A percentile compares a stretch with the other conserved stretches of the same genome.
These are phyloP conservation scores for Reticulascus tulasneorum DNA, from an alignment of 2,329 filamentous ascomycete genomes.

Conservation along the genomic window DNA sequence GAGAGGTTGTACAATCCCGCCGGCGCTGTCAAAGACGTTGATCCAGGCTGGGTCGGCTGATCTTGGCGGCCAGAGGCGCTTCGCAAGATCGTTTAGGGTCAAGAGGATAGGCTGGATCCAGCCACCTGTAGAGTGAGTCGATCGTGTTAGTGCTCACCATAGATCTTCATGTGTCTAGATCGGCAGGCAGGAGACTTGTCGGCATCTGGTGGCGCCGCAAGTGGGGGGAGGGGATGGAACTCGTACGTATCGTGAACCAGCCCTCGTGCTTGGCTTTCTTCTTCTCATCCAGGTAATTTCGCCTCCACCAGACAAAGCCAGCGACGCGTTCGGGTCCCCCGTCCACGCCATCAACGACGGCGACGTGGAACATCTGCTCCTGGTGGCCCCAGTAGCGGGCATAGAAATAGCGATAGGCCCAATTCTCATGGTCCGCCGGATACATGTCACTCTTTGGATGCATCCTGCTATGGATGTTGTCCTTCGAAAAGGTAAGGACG, in stretches of 20 bases:
- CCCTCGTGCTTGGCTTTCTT: slow-evolving; percentile 11
- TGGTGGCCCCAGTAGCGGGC: slow-evolving; percentile 28
- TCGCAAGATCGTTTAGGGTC: slow-evolving; percentile 18
- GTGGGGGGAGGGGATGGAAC: too few relatives aligned
- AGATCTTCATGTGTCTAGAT: background rate
- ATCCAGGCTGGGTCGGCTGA: slow-evolving; percentile 16
- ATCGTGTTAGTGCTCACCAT: background rate
- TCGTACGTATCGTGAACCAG: slow-evolving; percentile 7
- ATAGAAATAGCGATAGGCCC: slow-evolving; percentile 23
- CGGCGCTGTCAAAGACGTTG: slow-evolving; percentile 21
- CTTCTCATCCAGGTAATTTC: slow-evolving; percentile 12
- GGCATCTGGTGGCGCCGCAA: too few relatives aligned
- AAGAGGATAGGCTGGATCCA: slow-evolving; percentile 26
- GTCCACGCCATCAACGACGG: slow-evolving; percentile 18
- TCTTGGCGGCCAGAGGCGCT: slow-evolving; percentile 20
- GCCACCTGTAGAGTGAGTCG: slow-evolving; percentile 22
- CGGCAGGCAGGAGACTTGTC: too few relatives aligned
- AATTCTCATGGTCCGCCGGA: slow-evolving; percentile 15
- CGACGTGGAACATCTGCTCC: slow-evolving; percentile 21
- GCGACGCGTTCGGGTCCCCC: slow-evolving; percentile 16
- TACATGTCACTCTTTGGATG: slow-evolving; percentile 23
- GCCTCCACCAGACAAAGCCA: slow-evolving; percentile 31
- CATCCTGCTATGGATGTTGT: slow-evolving; percentile 25
- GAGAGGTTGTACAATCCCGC: slow-evolving; percentile 19
- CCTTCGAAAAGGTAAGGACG: slow-evolving; percentile 22